A percentile compares a stretch with the other conserved stretches of the same genome.
Evolutionary conservation across 2,329 filamentous ascomycete species (phyloP).

Genomic region (Fusarium buharicum): DNA sequence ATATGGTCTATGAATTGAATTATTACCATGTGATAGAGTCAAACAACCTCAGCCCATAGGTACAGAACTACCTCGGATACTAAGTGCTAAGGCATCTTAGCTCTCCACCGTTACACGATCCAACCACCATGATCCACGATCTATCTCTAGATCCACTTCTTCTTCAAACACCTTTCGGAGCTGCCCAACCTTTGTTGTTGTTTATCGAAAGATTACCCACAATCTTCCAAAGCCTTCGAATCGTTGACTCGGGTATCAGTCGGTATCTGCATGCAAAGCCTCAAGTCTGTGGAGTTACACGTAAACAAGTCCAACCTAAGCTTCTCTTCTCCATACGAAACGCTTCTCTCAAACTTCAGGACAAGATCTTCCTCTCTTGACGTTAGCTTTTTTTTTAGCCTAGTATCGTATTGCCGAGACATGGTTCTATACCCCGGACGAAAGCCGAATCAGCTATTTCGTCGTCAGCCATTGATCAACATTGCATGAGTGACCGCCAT

Average conservation of each 20-base stretch:
- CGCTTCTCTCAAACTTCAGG: slow-evolving; percentile 1
- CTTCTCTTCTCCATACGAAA: not conserved
- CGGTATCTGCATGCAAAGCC: slow-evolving; percentile 11
- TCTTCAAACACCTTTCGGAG: not conserved
- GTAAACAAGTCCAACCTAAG: slow-evolving; percentile 9
- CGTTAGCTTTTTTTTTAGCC: slow-evolving; percentile 3
- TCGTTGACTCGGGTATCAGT: slow-evolving; percentile 14
- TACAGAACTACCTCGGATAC: no score
- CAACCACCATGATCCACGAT: slow-evolving; percentile 38
- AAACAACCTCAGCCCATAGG: no score
- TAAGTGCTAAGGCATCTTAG: not conserved
- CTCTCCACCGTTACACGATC: slow-evolving; percentile 26
- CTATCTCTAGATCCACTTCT: slow-evolving; percentile 29
- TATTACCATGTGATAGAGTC: not conserved
- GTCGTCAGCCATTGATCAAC: slow-evolving; percentile 6
- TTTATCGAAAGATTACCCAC: slow-evolving; percentile 34
- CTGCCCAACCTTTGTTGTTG: slow-evolving; percentile 19
- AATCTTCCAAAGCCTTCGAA: slow-evolving; percentile 2
- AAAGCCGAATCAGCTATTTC: slow-evolving; percentile 20
- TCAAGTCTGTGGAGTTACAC: slow-evolving; percentile 3
- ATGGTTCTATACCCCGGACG: slow-evolving; percentile 18
- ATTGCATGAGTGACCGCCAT: slow-evolving; percentile 35
- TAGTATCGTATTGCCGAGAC: not conserved
- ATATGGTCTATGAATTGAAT: not conserved
- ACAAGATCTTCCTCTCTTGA: slow-evolving; percentile 5